A percentile compares a stretch with the other conserved stretches of the same genome.
phyloP scores from a whole-genome alignment of 805 yeast genomes.

The Yarrowia sp. region DNA sequence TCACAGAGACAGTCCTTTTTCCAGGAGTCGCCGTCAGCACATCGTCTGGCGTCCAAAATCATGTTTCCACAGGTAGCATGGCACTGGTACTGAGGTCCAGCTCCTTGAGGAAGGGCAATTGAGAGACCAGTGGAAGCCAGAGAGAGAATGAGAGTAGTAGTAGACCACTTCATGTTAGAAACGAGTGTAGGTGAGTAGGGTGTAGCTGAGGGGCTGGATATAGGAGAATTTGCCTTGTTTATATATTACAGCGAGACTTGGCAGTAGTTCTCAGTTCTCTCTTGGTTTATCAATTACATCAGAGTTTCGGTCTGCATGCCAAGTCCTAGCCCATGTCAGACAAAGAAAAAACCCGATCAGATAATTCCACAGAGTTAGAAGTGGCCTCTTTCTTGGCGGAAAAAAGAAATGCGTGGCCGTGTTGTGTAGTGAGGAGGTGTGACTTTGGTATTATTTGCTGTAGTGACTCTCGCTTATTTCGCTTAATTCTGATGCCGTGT shows the following conservation, averaged over 20 bases:
- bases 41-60: constrained; percentile 27
- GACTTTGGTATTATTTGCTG: too few relatives aligned
- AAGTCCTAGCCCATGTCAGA: neutral
- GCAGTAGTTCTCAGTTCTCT: too few relatives aligned
- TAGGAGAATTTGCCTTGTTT: neutral
- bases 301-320: constrained; percentile 14
- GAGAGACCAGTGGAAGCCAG: constrained; percentile 68
- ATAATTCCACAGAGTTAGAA: too few relatives aligned
- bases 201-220: too few relatives aligned
- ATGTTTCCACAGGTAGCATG: constrained; percentile 35
- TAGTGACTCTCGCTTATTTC: too few relatives aligned
- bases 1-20: constrained; percentile 19
- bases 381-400: too few relatives aligned
- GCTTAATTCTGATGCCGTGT: too few relatives aligned
- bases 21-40: constrained; percentile 21
- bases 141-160: constrained; percentile 45
- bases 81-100: constrained; percentile 17
- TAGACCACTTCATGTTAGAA: constrained; percentile 42
- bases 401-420: too few relatives aligned
- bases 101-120: constrained; percentile 7
- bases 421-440: too few relatives aligned
- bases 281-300: constrained; percentile 28
- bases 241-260: constrained; percentile 5
- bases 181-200: neutral
- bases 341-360: neutral